These are phyloP conservation scores for Rhamnella rubrinervis DNA, from an alignment of 331 rosid genomes.

Conservation along the genomic window DNA sequence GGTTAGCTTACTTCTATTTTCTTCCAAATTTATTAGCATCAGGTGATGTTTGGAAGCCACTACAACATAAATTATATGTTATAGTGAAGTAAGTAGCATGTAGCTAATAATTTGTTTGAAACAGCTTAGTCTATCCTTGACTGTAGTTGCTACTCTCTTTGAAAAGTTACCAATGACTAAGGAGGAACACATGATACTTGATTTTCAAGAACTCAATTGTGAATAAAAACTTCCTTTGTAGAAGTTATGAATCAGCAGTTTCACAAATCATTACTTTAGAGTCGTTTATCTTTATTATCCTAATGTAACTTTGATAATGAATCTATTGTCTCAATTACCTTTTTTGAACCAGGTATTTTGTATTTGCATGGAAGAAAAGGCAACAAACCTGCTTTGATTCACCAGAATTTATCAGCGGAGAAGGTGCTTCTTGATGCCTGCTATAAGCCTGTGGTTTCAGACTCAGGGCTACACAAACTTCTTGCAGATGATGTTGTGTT, in stretches of 20 bases:
- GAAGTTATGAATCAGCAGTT: too few species aligned
- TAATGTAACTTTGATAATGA: too few species aligned
- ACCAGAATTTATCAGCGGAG: conserved; percentile 79
- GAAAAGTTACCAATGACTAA: neutral
- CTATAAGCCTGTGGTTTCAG: conserved; percentile 60
- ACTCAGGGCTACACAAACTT: conserved; percentile 86
- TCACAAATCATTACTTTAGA: neutral
- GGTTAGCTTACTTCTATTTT: conserved; percentile 43
- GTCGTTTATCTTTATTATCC: too few species aligned
- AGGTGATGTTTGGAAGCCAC: too few species aligned
- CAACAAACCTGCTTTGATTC: conserved; percentile 53
- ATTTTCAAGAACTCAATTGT: neutral
- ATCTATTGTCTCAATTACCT: too few species aligned
- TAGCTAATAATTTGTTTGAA: conserved; percentile 3
- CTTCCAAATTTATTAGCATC: neutral
- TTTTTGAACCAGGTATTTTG: conserved; percentile 51
- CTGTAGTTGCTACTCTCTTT: neutral
- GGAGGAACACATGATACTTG: neutral
- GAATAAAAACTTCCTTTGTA: neutral
- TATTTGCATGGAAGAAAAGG: conserved; percentile 63
- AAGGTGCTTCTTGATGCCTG: conserved; percentile 60
- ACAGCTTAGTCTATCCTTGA: neutral
- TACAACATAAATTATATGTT: neutral
- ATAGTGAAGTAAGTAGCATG: neutral
- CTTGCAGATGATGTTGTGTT: conserved; percentile 81